Evolutionary conservation across 2,329 filamentous ascomycete genomes (phyloP).

Genomic region (Beauveria varroae): DNA sequence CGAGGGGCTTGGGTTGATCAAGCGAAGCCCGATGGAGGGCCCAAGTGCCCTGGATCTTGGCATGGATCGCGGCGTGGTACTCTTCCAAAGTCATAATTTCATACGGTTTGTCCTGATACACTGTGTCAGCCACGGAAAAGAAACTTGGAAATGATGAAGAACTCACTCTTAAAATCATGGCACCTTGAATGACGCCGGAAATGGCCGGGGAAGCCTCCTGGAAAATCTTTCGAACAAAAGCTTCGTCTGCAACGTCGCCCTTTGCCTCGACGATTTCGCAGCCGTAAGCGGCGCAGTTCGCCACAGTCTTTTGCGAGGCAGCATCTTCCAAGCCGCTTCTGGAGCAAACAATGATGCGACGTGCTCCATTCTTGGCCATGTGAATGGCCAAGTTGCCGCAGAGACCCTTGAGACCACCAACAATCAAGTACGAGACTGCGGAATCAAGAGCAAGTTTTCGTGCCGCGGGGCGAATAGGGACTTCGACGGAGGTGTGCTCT

Average conservation of each 20-base stretch:
- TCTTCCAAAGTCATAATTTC: constrained; percentile 25
- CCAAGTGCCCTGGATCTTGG: constrained; percentile 26
- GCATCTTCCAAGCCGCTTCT: constrained; percentile 16
- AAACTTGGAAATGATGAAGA: neutral
- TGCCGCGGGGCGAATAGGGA: neutral
- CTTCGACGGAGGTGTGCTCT: neutral
- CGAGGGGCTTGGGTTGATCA: constrained; percentile 13
- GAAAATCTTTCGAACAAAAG: constrained; percentile 17
- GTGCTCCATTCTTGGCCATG: constrained; percentile 21
- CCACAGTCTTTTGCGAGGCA: constrained; percentile 12
- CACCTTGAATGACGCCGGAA: constrained; percentile 28
- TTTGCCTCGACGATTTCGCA: constrained; percentile 17
- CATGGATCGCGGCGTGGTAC: constrained; percentile 17
- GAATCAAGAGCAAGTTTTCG: neutral
- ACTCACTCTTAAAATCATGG: constrained; percentile 24
- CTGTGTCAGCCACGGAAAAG: neutral
- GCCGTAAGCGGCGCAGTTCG: constrained; percentile 15
- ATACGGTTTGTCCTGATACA: constrained; percentile 1
- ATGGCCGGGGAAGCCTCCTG: constrained; percentile 18
- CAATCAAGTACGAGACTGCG: constrained; percentile 19
- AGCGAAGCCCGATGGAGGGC: constrained; percentile 22
- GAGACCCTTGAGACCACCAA: constrained; percentile 22
- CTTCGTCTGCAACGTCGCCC: constrained; percentile 19
- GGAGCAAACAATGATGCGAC: constrained; percentile 20
- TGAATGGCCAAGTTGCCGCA: constrained; percentile 20